A percentile compares a stretch with the other conserved stretches of the same genome.
Conservation (phyloP, 139 green algal genomes). For the Yamagishiella unicocca region DNA sequence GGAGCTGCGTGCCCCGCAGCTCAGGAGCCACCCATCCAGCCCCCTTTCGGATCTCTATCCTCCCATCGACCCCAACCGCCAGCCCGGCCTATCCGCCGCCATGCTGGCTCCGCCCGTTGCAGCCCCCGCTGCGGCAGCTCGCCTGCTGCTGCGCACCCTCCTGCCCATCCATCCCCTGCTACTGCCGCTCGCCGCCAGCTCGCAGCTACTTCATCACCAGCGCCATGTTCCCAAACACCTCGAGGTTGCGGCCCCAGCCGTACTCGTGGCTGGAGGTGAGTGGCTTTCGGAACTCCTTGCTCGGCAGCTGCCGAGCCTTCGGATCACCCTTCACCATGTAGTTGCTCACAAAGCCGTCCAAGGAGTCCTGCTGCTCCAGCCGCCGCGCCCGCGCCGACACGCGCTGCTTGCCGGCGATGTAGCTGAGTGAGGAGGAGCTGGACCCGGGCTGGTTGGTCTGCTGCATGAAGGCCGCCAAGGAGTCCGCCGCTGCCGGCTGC, state of each 20-base stretch:
- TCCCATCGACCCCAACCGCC: too few species aligned
- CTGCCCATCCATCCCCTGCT: too few species aligned
- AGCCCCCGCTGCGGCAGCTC: too few species aligned
- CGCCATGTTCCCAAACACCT: slow-evolving; percentile 33
- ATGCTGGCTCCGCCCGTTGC: too few species aligned
- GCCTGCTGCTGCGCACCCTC: too few species aligned
- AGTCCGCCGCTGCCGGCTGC: neutral
- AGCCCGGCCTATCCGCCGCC: too few species aligned
- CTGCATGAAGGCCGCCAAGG: slow-evolving; percentile 32
- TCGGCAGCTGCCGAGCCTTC: neutral
- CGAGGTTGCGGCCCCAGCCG: slow-evolving; percentile 32
- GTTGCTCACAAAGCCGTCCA: slow-evolving; percentile 33
- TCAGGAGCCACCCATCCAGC: too few species aligned
- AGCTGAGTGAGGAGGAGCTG: neutral
- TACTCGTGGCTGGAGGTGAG: slow-evolving; percentile 13
- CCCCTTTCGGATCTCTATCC: too few species aligned
- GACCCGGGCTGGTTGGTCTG: neutral
- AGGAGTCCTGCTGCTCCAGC: neutral
- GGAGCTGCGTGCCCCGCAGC: too few species aligned
- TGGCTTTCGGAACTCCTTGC: slow-evolving; percentile 21
- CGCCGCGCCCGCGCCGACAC: neutral
- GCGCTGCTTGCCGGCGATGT: slow-evolving; percentile 18
- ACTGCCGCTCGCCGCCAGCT: too few species aligned
- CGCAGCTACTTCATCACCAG: slow-evolving; percentile 1
- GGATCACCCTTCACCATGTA: neutral